phyloP scores from a whole-genome alignment of 1,284 basidiomycete genomes.

The Heliocybe sulcata region DNA sequence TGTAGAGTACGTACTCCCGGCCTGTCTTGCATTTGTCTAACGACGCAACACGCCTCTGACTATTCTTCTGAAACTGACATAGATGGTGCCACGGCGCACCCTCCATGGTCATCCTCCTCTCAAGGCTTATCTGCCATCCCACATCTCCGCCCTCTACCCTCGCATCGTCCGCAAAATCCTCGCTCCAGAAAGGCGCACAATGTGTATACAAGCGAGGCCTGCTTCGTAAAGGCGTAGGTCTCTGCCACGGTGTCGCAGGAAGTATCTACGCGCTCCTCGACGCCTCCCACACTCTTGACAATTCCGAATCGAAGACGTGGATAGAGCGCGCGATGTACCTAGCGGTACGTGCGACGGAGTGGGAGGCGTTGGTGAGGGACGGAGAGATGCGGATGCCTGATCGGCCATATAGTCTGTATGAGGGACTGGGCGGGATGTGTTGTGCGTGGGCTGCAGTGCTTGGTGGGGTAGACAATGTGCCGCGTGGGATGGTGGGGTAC shows the following conservation, averaged over 20 bases:
- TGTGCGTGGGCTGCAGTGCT: conserved; percentile 45
- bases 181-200: conserved; percentile 30
- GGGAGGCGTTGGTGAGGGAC: conserved; percentile 23
- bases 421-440: conserved; percentile 48
- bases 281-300: conserved; percentile 26
- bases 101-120: conserved; percentile 39
- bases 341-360: conserved; percentile 32
- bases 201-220: conserved; percentile 41
- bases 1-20: background rate
- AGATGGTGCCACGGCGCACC: conserved; percentile 56
- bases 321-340: conserved; percentile 36
- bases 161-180: conserved; percentile 12
- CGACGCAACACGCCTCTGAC: no score
- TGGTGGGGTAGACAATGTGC: background rate
- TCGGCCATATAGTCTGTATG: conserved; percentile 46
- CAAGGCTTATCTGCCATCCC: conserved; percentile 25
- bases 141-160: conserved; percentile 12
- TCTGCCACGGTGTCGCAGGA: conserved; percentile 51
- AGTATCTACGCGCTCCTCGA: conserved; percentile 43
- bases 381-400: conserved; percentile 40
- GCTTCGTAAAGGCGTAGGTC: conserved; percentile 45
- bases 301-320: background rate
- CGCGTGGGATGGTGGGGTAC: background rate
- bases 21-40: no score
- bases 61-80: no score